phyloP scores from a whole-genome alignment of 768 basidiomycete genomes.

The Agrocybe praecox region DNA sequence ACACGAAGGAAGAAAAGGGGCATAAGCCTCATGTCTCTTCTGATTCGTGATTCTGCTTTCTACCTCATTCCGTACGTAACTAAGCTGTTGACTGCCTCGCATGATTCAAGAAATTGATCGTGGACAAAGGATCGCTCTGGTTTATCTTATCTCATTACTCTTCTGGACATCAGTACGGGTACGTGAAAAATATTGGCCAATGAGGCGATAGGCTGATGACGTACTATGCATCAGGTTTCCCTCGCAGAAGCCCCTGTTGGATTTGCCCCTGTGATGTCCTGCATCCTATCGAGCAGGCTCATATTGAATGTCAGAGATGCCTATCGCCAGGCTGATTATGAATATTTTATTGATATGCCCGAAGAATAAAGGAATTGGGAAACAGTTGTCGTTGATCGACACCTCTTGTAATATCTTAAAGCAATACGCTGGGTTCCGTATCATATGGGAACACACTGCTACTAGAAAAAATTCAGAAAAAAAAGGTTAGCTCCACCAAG shows the following conservation, averaged over 20 bases:
- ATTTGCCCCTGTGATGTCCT: background rate
- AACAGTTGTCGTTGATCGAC: too few relatives aligned
- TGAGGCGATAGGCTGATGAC: background rate
- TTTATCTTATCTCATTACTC: too few relatives aligned
- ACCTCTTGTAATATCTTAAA: too few relatives aligned
- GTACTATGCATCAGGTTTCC: background rate
- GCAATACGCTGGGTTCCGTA: too few relatives aligned
- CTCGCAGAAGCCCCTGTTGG: background rate
- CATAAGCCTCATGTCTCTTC: background rate
- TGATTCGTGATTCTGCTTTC: background rate
- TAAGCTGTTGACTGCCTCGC: background rate
- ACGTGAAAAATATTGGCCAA: background rate
- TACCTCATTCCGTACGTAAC: background rate
- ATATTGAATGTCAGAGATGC: slow-evolving; percentile 80
- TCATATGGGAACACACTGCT: too few relatives aligned
- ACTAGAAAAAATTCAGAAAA: too few relatives aligned
- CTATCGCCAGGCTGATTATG: slow-evolving; percentile 54
- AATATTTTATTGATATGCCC: too few relatives aligned
- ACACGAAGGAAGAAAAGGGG: background rate
- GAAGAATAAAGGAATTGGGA: too few relatives aligned
- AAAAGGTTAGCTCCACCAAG: too few relatives aligned
- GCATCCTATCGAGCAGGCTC: slow-evolving; percentile 32
- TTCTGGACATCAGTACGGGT: too few relatives aligned
- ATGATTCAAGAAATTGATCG: background rate
- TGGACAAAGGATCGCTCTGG: background rate